Conservation (phyloP, 2,329 filamentous ascomycete species). For the Diaporthe caulivora region DNA sequence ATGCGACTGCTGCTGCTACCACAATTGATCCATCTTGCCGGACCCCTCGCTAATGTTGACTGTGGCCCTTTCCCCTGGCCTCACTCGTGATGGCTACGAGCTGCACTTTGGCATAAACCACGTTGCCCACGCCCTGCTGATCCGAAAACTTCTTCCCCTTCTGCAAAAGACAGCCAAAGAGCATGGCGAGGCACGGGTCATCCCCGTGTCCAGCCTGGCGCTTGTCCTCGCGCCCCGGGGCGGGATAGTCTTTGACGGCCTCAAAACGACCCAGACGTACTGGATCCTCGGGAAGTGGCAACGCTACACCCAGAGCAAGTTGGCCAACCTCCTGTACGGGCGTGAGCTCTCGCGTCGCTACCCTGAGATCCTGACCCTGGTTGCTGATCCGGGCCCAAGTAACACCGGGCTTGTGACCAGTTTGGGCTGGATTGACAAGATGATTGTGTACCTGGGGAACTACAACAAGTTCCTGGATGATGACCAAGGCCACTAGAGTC, state of each 20-base stretch:
- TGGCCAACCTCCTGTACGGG: slow-evolving; percentile 48
- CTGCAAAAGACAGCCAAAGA: slow-evolving; percentile 46
- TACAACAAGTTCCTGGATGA: slow-evolving; percentile 38
- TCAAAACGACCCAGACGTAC: slow-evolving; percentile 43
- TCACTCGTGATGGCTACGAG: slow-evolving; percentile 60
- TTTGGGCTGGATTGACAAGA: slow-evolving; percentile 23
- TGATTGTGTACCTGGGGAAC: slow-evolving; percentile 40
- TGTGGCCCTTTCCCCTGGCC: background rate
- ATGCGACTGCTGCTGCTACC: background rate
- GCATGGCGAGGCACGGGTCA: slow-evolving; percentile 34
- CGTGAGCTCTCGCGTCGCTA: slow-evolving; percentile 44
- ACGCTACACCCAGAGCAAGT: slow-evolving; percentile 49
- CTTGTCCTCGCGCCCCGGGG: slow-evolving; percentile 3
- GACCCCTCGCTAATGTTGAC: background rate
- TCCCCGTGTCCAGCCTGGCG: slow-evolving; percentile 30
- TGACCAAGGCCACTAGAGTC: slow-evolving; percentile 45
- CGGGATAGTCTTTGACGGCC: slow-evolving; percentile 44
- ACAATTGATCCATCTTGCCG: background rate
- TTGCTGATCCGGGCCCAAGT: slow-evolving; percentile 47
- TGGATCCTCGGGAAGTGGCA: slow-evolving; percentile 40
- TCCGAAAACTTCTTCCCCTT: slow-evolving; percentile 42
- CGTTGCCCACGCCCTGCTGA: slow-evolving; percentile 59
- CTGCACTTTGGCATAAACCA: slow-evolving; percentile 63
- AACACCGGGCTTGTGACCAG: slow-evolving; percentile 35
- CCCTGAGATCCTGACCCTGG: slow-evolving; percentile 44